Conservation (phyloP, 2,329 filamentous ascomycete species). For the Nannizzia gypsea region DNA sequence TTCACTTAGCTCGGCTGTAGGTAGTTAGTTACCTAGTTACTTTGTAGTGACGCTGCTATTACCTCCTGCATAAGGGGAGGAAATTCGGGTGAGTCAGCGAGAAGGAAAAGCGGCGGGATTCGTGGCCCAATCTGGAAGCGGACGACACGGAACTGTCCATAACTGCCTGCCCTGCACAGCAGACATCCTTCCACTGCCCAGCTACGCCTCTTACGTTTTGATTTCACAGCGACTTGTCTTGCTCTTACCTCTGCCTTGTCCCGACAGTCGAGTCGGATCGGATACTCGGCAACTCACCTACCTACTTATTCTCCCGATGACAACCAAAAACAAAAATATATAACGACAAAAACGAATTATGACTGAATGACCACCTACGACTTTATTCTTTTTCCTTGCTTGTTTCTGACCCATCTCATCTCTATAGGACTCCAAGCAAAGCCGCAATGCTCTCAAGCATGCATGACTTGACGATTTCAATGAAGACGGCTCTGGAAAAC, state of each 20-base stretch:
- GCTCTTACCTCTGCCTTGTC: not conserved
- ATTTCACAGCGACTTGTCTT: not conserved
- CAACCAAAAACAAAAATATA: not conserved
- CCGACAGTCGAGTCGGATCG: not conserved
- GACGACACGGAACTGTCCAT: not conserved
- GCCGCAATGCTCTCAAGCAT: not conserved
- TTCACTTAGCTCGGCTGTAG: no score
- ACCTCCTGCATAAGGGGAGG: no score
- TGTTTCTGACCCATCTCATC: not conserved
- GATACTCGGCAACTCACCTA: not conserved
- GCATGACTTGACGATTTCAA: not conserved
- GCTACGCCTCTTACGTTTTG: no score
- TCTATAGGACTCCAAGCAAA: not conserved
- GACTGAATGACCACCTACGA: not conserved
- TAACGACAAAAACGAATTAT: not conserved
- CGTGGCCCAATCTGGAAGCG: not conserved
- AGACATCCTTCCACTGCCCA: no score
- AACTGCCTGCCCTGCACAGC: no score
- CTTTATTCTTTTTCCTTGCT: not conserved
- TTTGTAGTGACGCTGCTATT: no score
- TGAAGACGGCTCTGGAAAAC: not conserved
- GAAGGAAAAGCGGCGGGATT: not conserved
- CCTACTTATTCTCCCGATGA: not conserved
- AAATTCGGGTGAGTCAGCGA: not conserved
- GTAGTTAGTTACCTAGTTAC: no score